Evolutionary conservation across 1,139 yeast species (phyloP), one percentile per base, ranked within the genome.

Genomic region (Citeromyces hawaiiensis): DNA sequence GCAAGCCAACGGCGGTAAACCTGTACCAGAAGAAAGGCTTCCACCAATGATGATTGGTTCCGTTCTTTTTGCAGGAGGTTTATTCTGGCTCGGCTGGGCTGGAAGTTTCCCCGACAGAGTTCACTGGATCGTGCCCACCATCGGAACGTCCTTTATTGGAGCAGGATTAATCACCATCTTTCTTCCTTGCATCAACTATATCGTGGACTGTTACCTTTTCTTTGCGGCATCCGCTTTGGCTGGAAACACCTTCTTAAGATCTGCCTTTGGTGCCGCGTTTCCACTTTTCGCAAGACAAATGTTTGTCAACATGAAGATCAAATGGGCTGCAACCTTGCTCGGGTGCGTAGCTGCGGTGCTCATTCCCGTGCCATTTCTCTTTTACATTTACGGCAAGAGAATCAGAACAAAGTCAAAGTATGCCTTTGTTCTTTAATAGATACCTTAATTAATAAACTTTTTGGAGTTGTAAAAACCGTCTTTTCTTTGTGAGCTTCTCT

Each of bases 191-290:
- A 62, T 86, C 52, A 83, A 79, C 55, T 86, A 86, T 56, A 71
- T 86, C 50, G 78, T 86, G 51, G 96, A 87, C 56, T 66, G 83
- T 33, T 87, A 86, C 54, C 65, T 83, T 46, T 56, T 76, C 43
- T 76, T 79, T 52, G 94, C 96, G 4, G 95, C 95, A 4, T 81
- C 94, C 19, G 96, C 96, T 1, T 66, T 87, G 48, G 95, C 96
- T 4, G 96, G 82, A 11, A 85, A 85, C 55, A 77, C 95, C 0
- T 76, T 87, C 51, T 56, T 80, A 47, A 72, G 87, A 66, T 75
- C 85, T 2, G 53, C 65, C 0, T 71, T 74, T 50, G 87, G 81
- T 44, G 83, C 80, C 35, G 70, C 70, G 2, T 87, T 88, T 72
- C 96, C 97, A 31, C 64, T 88, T 44, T 88, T 88, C 52, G 72